Evolutionary conservation across 768 basidiomycete species (phyloP), one percentile per base, ranked within the genome.

Genomic region (Auricularia auricula-judae): DNA sequence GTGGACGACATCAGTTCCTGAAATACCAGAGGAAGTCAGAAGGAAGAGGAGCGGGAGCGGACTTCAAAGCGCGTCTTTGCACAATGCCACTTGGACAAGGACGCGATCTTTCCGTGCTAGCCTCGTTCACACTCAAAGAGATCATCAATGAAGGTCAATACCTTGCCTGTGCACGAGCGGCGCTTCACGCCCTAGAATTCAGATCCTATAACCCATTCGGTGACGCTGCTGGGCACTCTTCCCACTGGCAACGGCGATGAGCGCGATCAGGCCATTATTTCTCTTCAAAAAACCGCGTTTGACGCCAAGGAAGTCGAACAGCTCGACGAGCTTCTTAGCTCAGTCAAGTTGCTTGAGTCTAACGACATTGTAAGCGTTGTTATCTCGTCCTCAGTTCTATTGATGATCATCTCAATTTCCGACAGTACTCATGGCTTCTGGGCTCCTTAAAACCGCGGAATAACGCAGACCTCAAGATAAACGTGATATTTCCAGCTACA

Each of bases 401-500:
- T 59, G 54, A 21, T 33, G 63, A 29, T 29, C 29, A 29, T 29
- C 44, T 62, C 36, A 36, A 51, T 36, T 66, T 12, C 16, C 10
- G 16, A 10, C 68, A 94, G 92, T 96, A 96, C 74, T 80, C 85
- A 14, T 94, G 91, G 87, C 73, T 86, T 39, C 83, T 88, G 65
- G 92, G 81, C 2, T 93, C 88, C 86, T 71, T 90, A n/a, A 67
- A 70, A n/a, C 67, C 71, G 16, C 44, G 64, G 68, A 77, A 75
- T 51, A 70, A 71, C 2, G 81, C 86, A 1, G 94, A 97, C 68
- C 76, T 93, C 65, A 91, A 91, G 76, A 82, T 98, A 68, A 89
- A 86, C 66, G 78, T 93, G 18, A 87, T 97, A 62, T 89, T 82
- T 67, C 96, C 96, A 16, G 93, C 93, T 1, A 98, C 93, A 0